phyloP scores from a whole-genome alignment of 768 basidiomycete species.

The Mycena leptocephala region DNA sequence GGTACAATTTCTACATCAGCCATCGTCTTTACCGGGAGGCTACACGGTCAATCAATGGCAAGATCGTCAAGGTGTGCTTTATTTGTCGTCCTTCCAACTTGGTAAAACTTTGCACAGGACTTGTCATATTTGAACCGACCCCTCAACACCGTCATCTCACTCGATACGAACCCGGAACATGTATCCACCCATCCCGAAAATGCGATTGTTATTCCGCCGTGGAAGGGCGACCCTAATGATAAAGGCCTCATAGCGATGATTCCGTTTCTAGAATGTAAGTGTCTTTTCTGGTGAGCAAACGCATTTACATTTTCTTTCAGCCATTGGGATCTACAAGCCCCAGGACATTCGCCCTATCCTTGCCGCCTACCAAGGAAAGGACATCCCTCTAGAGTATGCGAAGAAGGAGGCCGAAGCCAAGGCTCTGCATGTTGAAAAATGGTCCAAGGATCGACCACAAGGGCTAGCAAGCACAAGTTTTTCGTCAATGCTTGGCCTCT shows the following conservation, averaged over 20 bases:
- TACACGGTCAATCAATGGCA: constrained; percentile 86
- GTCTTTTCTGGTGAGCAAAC: constrained; percentile 29
- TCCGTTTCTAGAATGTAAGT: constrained; percentile 93
- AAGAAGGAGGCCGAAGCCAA: constrained; percentile 91
- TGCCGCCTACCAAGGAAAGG: constrained; percentile 87
- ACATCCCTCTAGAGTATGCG: constrained; percentile 92
- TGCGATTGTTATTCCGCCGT: constrained; percentile 85
- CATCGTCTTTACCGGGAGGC: constrained; percentile 96
- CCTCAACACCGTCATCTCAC: constrained; percentile 88
- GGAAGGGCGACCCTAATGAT: constrained; percentile 84
- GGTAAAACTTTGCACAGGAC: constrained; percentile 66
- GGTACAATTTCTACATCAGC: constrained; percentile 90
- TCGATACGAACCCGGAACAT: constrained; percentile 91
- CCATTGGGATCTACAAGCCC: constrained; percentile 93
- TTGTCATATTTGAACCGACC: constrained; percentile 96
- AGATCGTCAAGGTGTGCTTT: constrained; percentile 83
- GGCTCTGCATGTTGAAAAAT: constrained; percentile 83
- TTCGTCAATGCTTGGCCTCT: constrained; percentile 61
- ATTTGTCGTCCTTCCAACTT: neutral
- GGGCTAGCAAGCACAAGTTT: constrained; percentile 44
- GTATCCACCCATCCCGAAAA: constrained; percentile 90
- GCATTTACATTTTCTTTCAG: constrained; percentile 55
- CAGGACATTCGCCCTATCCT: constrained; percentile 92
- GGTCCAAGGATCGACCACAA: constrained; percentile 68
- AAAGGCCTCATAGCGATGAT: constrained; percentile 92